Evolutionary conservation across 2,329 filamentous ascomycete species (phyloP).

Genomic region (Alternaria consortialis): DNA sequence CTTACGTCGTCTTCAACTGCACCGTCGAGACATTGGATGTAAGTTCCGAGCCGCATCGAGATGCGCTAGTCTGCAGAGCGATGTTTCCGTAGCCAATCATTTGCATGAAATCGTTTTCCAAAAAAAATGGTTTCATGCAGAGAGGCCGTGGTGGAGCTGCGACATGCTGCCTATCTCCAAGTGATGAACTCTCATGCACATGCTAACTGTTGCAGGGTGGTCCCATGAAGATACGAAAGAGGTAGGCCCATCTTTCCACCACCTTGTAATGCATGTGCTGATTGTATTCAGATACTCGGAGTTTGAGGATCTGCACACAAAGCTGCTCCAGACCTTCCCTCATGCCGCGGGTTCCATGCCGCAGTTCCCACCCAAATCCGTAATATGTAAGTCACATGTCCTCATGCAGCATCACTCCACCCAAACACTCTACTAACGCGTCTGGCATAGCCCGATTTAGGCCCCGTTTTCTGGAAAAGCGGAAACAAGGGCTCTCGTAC

Average conservation of each 20-base stretch:
- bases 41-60: constrained; percentile 50
- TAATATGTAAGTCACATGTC: constrained; percentile 71
- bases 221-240: constrained; percentile 67
- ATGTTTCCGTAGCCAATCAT: constrained; percentile 29
- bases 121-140: constrained; percentile 23
- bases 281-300: constrained; percentile 78
- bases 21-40: constrained; percentile 86
- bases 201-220: constrained; percentile 56
- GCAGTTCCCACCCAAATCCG: constrained; percentile 87
- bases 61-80: constrained; percentile 23
- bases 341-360: constrained; percentile 86
- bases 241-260: constrained; percentile 50
- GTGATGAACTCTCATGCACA: constrained; percentile 2
- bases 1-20: constrained; percentile 96
- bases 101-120: not conserved
- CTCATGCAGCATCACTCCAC: constrained; percentile 31
- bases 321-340: constrained; percentile 82
- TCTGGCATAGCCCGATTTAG: constrained; percentile 68
- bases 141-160: constrained; percentile 5
- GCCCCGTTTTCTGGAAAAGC: constrained; percentile 83
- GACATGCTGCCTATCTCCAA: constrained; percentile 12
- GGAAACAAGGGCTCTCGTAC: constrained; percentile 84
- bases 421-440: constrained; percentile 27
- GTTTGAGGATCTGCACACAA: constrained; percentile 82
- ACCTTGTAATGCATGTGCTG: constrained; percentile 23